Conservation (phyloP, 1,284 basidiomycete genomes). For the Pseudozyma thailandica region DNA sequence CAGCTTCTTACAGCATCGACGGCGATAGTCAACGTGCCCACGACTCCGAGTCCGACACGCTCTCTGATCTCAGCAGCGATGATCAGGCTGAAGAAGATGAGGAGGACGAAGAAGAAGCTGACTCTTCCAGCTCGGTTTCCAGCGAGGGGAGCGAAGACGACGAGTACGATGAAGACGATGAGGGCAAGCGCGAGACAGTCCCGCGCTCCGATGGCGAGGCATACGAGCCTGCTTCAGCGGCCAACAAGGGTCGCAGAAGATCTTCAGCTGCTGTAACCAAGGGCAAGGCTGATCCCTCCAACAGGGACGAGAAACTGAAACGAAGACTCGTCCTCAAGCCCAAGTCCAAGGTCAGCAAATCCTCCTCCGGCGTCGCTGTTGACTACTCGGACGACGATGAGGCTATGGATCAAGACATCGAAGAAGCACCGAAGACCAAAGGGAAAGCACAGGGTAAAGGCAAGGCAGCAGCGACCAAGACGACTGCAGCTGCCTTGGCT, state of each 20-base stretch:
- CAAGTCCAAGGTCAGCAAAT: constrained; percentile 41
- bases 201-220: not conserved
- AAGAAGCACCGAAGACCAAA: constrained; percentile 1
- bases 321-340: constrained; percentile 43
- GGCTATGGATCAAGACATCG: constrained; percentile 1
- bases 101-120: constrained; percentile 20
- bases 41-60: constrained; percentile 46
- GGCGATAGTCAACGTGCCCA: constrained; percentile 27
- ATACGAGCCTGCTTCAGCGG: not conserved
- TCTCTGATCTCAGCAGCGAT: constrained; percentile 54
- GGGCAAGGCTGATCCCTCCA: constrained; percentile 16
- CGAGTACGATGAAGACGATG: constrained; percentile 27
- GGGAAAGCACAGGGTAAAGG: constrained; percentile 17
- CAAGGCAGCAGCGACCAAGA: constrained; percentile 26
- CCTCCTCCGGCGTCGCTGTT: constrained; percentile 1
- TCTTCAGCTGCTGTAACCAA: constrained; percentile 21
- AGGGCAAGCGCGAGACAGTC: constrained; percentile 14
- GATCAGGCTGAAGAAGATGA: constrained; percentile 25
- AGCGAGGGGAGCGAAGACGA: constrained; percentile 25
- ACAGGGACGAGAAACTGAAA: constrained; percentile 31
- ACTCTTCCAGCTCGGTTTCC: constrained; percentile 23
- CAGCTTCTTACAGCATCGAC: constrained; percentile 30
- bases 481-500: constrained; percentile 35
- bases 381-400: constrained; percentile 26
- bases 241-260: constrained; percentile 19